phyloP scores from a whole-genome alignment of 2,329 filamentous ascomycete species.

The Sporothrix schenckii region DNA sequence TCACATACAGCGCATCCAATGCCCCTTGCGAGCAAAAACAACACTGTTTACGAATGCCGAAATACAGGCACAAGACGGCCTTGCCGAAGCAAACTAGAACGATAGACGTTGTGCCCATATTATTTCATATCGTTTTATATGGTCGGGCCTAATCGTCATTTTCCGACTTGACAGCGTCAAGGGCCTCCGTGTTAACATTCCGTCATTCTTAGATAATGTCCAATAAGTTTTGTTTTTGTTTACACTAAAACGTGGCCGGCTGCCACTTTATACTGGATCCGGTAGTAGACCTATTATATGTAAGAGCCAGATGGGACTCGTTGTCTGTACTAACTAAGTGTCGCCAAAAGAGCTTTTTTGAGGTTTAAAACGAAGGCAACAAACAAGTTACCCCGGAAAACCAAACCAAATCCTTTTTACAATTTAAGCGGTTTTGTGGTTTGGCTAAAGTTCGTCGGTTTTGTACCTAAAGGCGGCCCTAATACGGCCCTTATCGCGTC shows the following conservation, averaged over 20 bases:
- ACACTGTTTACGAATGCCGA: no score
- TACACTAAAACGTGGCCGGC: constrained; percentile 1
- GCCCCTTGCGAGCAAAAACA: no score
- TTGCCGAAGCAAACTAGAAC: background rate
- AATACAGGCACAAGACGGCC: background rate
- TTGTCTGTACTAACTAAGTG: background rate
- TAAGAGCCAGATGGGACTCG: no score
- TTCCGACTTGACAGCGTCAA: background rate
- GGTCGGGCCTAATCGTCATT: background rate
- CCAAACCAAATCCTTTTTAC: no score
- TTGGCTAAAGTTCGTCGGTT: background rate
- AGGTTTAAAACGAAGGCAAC: no score
- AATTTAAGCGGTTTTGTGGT: background rate
- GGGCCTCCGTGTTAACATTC: background rate
- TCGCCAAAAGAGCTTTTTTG: background rate
- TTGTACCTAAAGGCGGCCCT: background rate
- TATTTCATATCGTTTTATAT: background rate
- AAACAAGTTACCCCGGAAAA: no score
- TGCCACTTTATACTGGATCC: background rate
- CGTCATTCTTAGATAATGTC: constrained; percentile 20
- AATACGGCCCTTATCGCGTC: background rate
- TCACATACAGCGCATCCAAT: background rate
- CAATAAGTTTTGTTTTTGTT: no score
- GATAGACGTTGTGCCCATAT: no score
- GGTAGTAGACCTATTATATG: background rate